Evolutionary conservation across 108 stramenopile species (phyloP), one percentile per base, ranked within the genome.

Genomic region (Thalassiosira profunda): DNA sequence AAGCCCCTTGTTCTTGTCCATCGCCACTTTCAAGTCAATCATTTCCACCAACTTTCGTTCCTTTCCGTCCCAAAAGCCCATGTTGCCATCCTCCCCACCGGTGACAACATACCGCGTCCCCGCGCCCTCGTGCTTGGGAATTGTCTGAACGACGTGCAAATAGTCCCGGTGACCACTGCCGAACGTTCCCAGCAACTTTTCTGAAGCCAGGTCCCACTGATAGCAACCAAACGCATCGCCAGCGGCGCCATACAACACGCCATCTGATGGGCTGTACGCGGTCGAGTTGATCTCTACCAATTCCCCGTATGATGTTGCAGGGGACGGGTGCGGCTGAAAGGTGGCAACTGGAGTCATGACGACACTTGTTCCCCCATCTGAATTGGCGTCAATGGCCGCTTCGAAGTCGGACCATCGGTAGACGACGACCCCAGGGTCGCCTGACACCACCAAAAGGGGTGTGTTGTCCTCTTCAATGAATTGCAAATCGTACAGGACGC

Each of bases 211-310:
- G 70, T 85, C 81, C 84, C 84, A 85, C 40, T 82, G 80, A 62
- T 85, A 85, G 20, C 80, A 82, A 18, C 84, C 84, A 66, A 82
- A 85, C 9, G 20, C 55, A 70, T 85, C 84, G 0, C 84, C 84
- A 15, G 81, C 72, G 20, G 70, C 84, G 18, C 59, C 84, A 63
- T 75, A 82, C 35, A 83, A 44, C 2, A 55, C n/a, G 54, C 56
- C 34, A 45, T 66, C 54, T 2, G 18, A 28, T 14, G 26, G 41
- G 48, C 47, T 65, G 24, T 65, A 80, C 23, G 69, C 46, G 1
- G 75, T 72, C 10, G 36, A 63, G 44, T 80, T 80, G 25, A 80
- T 72, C 57, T 80, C 79, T 28, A 80, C 49, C 2, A 63, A 37
- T 28, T 76, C 73, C 24, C 74, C 70, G 30, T 36, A 44, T 24